Evolutionary conservation across 768 basidiomycete species (phyloP), one percentile per base, ranked within the genome.

Genomic region (Termitomyces heimii): DNA sequence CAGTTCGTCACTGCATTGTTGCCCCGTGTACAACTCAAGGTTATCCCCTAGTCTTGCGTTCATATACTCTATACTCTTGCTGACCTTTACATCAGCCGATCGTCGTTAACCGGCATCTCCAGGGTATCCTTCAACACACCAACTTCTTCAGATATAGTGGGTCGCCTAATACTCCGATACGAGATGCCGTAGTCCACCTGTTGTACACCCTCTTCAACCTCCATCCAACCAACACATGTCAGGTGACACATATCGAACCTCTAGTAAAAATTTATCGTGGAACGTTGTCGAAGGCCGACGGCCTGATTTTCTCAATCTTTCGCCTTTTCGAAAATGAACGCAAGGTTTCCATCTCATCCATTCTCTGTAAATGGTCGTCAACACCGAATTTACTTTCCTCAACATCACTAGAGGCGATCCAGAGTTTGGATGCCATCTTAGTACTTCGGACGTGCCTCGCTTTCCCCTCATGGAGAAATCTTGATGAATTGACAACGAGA

Each of bases 201-300:
- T 70, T 95, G 4, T 76, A 83, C 45, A 70, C 73, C 3, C 75
- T 96, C 1, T 97, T 95, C 75, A 69, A 80, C 55, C 77, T 86
- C 14, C 86, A 94, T 65, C 91, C 94, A 0, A 70, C 77, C 13
- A 92, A 92, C 63, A 88, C 93, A 2, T 95, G 91, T 65, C 95
- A 96, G 67, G 79, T 86, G 10, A 87, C 82, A 3, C 92, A 95
- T 61, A 72, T 95, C 44, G 85, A 90, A 46, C 92, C 91, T 1
- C 75, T 98, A 35, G 70, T 89, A 44, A 73, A 72, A 20, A 72
- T 94, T 1, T 98, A 98, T 67, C 71, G 80, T 9, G 95, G 89
- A 1, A 89, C 89, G 0, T 67, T 89, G n/a, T 81, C 84, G 0
- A 49, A 60, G 1, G 62, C 87, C 1, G 95, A 98, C 66, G 76